Percentiles rank a stretch among this genome's conserved stretches.
Conservation (phyloP, 2,329 filamentous ascomycete species). For the Claviceps cyperi region DNA sequence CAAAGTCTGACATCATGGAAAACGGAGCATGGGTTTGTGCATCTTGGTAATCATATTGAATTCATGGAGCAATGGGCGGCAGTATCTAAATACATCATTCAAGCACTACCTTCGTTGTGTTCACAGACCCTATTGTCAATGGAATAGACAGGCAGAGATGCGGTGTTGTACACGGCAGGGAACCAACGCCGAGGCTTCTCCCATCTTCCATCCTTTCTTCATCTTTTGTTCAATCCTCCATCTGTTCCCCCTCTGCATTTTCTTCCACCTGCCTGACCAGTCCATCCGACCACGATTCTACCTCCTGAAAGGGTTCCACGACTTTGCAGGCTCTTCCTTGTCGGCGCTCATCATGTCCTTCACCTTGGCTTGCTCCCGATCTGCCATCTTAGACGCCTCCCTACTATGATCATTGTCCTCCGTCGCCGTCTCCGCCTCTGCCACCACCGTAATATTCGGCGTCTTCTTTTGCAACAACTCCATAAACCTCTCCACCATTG, state of each 20-base stretch:
- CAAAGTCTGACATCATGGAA: too few relatives aligned
- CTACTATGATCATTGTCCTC: slow-evolving; percentile 6
- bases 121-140: not conserved
- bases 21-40: not conserved
- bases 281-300: not conserved
- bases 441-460: not conserved
- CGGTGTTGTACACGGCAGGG: not conserved
- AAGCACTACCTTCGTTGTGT: not conserved
- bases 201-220: not conserved
- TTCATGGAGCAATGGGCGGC: not conserved
- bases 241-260: not conserved
- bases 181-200: not conserved
- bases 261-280: too few relatives aligned
- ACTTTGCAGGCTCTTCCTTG: slow-evolving; percentile 13
- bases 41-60: not conserved
- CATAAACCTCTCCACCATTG: slow-evolving; percentile 37
- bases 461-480: slow-evolving; percentile 7
- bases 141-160: not conserved
- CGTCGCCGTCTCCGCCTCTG: slow-evolving; percentile 4
- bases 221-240: not conserved
- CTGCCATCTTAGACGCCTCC: slow-evolving; percentile 12
- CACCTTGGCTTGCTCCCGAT: slow-evolving; percentile 18
- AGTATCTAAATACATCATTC: not conserved
- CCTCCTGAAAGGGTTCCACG: slow-evolving; percentile 4
- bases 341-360: slow-evolving; percentile 18